phyloP scores from a whole-genome alignment of 2,329 filamentous ascomycete species.

The Fusarium burgessii region DNA sequence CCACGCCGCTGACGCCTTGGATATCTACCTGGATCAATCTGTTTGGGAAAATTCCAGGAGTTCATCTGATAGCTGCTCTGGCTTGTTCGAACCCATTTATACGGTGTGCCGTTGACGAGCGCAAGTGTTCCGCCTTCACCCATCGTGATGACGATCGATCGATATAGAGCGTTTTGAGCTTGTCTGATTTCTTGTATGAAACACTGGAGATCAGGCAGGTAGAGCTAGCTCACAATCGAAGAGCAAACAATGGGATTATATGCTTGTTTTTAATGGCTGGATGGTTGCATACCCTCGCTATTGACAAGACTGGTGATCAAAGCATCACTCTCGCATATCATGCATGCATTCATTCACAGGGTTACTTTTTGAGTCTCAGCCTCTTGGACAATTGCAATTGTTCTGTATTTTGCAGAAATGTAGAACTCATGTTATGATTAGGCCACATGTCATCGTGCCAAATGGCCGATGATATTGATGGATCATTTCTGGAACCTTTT shows the following conservation, averaged over 20 bases:
- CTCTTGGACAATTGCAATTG: neutral
- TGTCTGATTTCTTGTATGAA: neutral
- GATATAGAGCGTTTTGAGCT: neutral
- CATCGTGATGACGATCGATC: neutral
- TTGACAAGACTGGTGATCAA: neutral
- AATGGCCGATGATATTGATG: neutral
- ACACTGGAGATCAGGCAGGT: neutral
- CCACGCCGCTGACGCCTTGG: neutral
- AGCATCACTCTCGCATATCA: neutral
- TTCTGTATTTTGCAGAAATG: neutral
- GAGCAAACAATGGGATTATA: neutral
- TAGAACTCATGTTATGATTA: neutral
- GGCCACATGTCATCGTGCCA: neutral
- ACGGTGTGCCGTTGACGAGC: neutral
- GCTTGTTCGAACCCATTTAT: neutral
- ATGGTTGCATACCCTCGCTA: neutral
- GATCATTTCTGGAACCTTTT: neutral
- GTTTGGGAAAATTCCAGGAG: neutral
- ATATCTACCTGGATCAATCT: neutral
- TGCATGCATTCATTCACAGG: neutral
- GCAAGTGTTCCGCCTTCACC: neutral
- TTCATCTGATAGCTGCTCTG: constrained; percentile 3
- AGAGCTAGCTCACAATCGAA: neutral
- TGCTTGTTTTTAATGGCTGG: neutral
- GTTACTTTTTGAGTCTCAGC: neutral